Conservation (phyloP, 805 yeast species). For the Yamadazyma akitaensis region DNA sequence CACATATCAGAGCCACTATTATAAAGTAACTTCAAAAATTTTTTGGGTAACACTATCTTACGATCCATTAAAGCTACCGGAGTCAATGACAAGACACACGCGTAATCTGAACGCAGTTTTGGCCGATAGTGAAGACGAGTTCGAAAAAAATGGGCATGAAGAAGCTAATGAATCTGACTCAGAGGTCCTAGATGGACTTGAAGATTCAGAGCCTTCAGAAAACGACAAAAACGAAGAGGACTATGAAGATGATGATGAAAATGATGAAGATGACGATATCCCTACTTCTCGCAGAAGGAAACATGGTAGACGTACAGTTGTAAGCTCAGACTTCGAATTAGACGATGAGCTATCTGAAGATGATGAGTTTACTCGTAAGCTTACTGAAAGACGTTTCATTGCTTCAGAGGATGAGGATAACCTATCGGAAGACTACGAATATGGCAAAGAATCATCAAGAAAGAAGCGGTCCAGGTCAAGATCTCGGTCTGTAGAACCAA, state of each 20-base stretch:
- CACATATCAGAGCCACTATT: not conserved
- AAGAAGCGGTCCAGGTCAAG: conserved; percentile 16
- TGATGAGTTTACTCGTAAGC: conserved; percentile 27
- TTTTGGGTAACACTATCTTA: conserved; percentile 15
- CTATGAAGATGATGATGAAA: conserved; percentile 16
- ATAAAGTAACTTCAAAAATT: not conserved
- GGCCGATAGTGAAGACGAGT: conserved; percentile 14
- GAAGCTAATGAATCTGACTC: conserved; percentile 9
- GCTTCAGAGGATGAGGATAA: conserved; percentile 34
- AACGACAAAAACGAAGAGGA: conserved; percentile 20
- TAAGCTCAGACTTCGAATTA: conserved; percentile 22
- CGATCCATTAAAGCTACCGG: conserved; percentile 9
- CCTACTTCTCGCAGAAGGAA: not conserved
- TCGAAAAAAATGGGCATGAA: conserved; percentile 17
- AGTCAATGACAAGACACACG: conserved; percentile 16
- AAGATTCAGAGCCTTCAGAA: conserved; percentile 12
- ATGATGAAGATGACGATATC: conserved; percentile 12
- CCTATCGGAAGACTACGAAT: conserved; percentile 20
- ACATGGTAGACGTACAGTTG: conserved; percentile 3
- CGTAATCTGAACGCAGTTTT: not conserved
- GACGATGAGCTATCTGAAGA: conserved; percentile 16
- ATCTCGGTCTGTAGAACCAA: conserved; percentile 22
- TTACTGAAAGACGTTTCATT: conserved; percentile 32
- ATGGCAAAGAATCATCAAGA: conserved; percentile 13
- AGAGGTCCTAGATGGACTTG: conserved; percentile 9